These are phyloP conservation scores for Penicillium odoratum DNA, from an alignment of 495 filamentous ascomycete species.

Conservation along the genomic window DNA sequence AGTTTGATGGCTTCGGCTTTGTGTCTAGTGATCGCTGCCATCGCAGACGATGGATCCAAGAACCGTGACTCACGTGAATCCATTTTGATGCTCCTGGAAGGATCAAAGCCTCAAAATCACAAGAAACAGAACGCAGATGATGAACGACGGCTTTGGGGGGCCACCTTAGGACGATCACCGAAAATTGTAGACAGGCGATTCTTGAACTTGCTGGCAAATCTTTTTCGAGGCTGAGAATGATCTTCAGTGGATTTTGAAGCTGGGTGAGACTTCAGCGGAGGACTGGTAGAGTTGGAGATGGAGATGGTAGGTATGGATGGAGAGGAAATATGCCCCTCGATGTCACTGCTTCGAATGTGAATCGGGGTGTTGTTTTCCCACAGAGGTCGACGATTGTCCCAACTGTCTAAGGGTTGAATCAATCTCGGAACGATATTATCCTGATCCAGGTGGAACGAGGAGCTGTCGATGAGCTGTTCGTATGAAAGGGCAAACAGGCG, in stretches of 20 bases:
- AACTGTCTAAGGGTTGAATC: neutral
- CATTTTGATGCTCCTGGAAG: slow-evolving; percentile 20
- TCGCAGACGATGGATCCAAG: slow-evolving; percentile 46
- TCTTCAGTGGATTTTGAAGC: neutral
- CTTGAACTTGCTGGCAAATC: neutral
- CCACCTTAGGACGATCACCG: neutral
- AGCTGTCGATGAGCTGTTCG: neutral
- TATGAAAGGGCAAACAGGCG: neutral
- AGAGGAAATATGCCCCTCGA: neutral
- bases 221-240: neutral
- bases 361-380: neutral
- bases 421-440: neutral
- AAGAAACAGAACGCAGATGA: neutral
- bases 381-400: neutral
- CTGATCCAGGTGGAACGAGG: neutral
- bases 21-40: slow-evolving; percentile 50
- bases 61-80: slow-evolving; percentile 37
- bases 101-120: neutral
- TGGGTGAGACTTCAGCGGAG: neutral
- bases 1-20: slow-evolving; percentile 50
- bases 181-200: neutral
- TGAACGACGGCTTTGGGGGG: neutral
- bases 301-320: neutral
- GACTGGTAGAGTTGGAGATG: neutral
- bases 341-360: neutral